Conservation (phyloP, 108 stramenopile species). For the Skeletonema grethae region DNA sequence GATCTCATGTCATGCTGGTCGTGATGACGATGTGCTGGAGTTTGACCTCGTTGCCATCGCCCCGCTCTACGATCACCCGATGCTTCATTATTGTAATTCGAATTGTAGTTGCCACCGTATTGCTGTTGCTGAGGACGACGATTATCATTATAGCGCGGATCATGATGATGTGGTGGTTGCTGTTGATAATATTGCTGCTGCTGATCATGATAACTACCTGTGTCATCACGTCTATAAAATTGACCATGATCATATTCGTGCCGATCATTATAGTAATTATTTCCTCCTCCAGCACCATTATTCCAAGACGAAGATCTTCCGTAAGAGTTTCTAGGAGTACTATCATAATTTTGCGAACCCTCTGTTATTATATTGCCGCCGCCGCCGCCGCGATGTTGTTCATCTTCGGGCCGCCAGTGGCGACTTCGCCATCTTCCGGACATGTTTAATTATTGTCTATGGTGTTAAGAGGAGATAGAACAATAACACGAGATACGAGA, state of each 20-base stretch:
- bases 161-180: neutral
- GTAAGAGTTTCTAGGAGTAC: neutral
- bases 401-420: conserved; percentile 8
- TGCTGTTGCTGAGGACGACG: neutral
- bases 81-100: too few species aligned
- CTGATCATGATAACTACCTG: neutral
- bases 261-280: too few species aligned
- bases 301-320: neutral
- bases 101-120: neutral
- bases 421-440: conserved; percentile 25
- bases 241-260: neutral
- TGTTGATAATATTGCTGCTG: neutral
- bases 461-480: too few species aligned
- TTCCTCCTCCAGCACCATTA: neutral
- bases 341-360: neutral
- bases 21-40: neutral
- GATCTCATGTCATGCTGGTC: neutral
- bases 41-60: conserved; percentile 19
- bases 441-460: neutral
- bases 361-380: neutral
- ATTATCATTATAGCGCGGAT: neutral
- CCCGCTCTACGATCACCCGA: neutral
- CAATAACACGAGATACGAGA: too few species aligned
- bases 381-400: neutral
- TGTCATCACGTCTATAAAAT: neutral